phyloP scores from a whole-genome alignment of 768 basidiomycete species.

The Trametes villosa region DNA sequence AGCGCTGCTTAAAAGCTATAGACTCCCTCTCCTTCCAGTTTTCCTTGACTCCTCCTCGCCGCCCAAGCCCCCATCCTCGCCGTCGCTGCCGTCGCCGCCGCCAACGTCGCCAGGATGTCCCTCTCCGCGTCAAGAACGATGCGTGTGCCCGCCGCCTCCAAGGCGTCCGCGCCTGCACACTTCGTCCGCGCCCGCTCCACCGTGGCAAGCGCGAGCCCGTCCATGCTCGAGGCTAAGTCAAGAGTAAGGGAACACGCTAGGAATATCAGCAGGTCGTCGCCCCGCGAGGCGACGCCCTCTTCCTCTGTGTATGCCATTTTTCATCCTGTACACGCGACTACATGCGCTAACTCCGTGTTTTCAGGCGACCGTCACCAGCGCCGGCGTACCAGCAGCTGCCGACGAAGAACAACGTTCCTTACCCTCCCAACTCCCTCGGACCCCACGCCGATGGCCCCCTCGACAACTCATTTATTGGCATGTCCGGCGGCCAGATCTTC shows the following conservation, averaged over 20 bases:
- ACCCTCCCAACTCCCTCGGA: constrained; percentile 39
- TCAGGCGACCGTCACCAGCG: constrained; percentile 66
- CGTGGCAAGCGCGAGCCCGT: constrained; percentile 41
- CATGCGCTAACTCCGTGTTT: constrained; percentile 12
- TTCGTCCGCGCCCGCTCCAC: constrained; percentile 58
- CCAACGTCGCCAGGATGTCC: constrained; percentile 19
- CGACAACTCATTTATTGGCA: constrained; percentile 88
- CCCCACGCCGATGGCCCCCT: constrained; percentile 52
- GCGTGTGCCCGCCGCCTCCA: constrained; percentile 47
- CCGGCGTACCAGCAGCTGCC: constrained; percentile 58
- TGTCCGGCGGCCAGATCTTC: constrained; percentile 97
- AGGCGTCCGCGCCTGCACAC: constrained; percentile 36
- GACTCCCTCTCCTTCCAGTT: constrained; percentile 19
- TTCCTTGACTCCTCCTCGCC: constrained; percentile 15
- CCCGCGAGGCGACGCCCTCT: constrained; percentile 62
- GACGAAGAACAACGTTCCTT: constrained; percentile 42
- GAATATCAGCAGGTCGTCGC: constrained; percentile 70
- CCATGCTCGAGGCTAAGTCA: constrained; percentile 79
- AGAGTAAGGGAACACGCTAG: constrained; percentile 80
- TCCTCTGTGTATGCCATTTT: constrained; percentile 56
- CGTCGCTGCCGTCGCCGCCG: constrained; percentile 11
- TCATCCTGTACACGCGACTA: background rate
- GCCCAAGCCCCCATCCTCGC: constrained; percentile 8
- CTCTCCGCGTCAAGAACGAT: constrained; percentile 41
- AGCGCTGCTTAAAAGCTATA: constrained; percentile 21